phyloP scores from a whole-genome alignment of 176 grass and related monocot species.

The Oryza glaberrima region DNA sequence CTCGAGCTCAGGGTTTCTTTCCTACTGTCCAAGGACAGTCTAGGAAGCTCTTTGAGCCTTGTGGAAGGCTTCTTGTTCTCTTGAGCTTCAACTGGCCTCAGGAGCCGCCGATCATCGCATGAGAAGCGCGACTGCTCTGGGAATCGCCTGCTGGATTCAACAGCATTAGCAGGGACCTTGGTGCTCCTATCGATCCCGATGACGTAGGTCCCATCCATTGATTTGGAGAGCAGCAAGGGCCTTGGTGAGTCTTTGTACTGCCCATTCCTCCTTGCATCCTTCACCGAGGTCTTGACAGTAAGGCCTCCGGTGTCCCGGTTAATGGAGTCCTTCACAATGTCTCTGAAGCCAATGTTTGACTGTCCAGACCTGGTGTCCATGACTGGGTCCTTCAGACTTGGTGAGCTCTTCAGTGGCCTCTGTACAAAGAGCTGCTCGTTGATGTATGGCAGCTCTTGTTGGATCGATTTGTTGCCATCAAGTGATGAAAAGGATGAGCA shows the following conservation, averaged over 20 bases:
- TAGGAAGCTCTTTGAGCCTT: slow-evolving; percentile 75
- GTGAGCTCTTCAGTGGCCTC: slow-evolving; percentile 56
- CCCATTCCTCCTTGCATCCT: slow-evolving; percentile 51
- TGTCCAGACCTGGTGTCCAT: slow-evolving; percentile 42
- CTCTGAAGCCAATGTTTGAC: slow-evolving; percentile 53
- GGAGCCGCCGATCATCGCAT: slow-evolving; percentile 68
- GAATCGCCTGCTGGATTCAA: slow-evolving; percentile 51
- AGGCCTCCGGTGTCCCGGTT: slow-evolving; percentile 58
- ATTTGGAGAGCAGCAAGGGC: slow-evolving; percentile 81
- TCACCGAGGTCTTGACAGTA: slow-evolving; percentile 58
- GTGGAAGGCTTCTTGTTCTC: slow-evolving; percentile 64
- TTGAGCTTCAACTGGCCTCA: slow-evolving; percentile 43
- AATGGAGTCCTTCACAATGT: slow-evolving; percentile 75
- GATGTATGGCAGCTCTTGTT: slow-evolving; percentile 56
- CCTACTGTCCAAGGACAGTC: slow-evolving; percentile 92
- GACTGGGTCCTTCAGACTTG: slow-evolving; percentile 40
- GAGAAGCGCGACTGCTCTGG: slow-evolving; percentile 67
- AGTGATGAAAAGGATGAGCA: slow-evolving; percentile 88
- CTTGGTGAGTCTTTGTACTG: slow-evolving; percentile 82
- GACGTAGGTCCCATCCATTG: slow-evolving; percentile 72
- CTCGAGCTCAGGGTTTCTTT: slow-evolving; percentile 68
- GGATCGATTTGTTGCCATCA: slow-evolving; percentile 65
- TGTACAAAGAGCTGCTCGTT: slow-evolving; percentile 59
- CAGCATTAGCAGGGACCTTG: slow-evolving; percentile 43
- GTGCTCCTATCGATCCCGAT: slow-evolving; percentile 72